Percentiles rank a stretch among this genome's conserved stretches.
phyloP scores from a whole-genome alignment of 176 grass and related monocot genomes.

The Secale cereale region DNA sequence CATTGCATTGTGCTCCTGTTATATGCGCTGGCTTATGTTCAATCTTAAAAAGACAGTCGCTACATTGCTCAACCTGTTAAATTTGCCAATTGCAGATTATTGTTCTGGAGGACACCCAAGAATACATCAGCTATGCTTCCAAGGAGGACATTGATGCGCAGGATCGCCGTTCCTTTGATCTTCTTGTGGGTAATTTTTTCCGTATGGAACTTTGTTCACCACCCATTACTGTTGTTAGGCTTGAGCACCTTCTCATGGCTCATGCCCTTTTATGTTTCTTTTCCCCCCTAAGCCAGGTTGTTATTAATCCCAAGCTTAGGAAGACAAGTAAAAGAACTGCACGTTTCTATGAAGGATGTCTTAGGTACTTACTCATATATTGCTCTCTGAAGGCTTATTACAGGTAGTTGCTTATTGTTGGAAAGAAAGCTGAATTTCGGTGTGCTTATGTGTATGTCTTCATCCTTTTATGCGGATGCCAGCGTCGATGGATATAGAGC shows the following conservation, averaged over 20 bases:
- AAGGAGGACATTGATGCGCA: constrained; percentile 61
- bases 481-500: constrained; percentile 95
- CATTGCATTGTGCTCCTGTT: not conserved
- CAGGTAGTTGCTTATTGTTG: not conserved
- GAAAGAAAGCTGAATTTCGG: not conserved
- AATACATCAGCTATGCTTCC: constrained; percentile 87
- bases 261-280: not conserved
- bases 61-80: not conserved
- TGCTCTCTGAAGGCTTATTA: not conserved
- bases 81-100: constrained; percentile 63
- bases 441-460: constrained; percentile 7
- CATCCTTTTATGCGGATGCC: not conserved
- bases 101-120: constrained; percentile 84
- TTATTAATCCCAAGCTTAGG: constrained; percentile 85
- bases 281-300: constrained; percentile 41
- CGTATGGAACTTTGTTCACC: not conserved
- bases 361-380: constrained; percentile 54
- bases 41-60: not conserved
- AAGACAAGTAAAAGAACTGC: constrained; percentile 66
- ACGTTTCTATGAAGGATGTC: constrained; percentile 89
- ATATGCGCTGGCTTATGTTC: not conserved
- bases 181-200: constrained; percentile 54
- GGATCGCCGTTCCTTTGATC: constrained; percentile 77
- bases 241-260: not conserved
- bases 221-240: not conserved